Base-by-base conservation (phyloP, 2,329 filamentous ascomycete species). In the Hirsutella minnesotensis region DNA sequence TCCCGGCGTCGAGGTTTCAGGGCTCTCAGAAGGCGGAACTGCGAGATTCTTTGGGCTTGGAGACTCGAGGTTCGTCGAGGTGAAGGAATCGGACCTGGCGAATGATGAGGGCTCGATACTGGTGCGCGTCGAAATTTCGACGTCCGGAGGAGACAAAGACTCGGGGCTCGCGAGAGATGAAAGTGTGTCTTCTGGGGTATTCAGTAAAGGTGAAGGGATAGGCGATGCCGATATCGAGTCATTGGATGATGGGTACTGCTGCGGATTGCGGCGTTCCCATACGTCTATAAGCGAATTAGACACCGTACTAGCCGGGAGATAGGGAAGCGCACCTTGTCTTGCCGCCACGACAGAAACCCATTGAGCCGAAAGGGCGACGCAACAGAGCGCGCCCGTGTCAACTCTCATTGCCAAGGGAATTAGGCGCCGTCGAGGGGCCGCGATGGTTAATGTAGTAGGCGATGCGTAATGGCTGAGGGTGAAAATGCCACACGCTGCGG, bases 321-420 rank as follows among this genome's bases (percentile, higher is more conserved):
- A 20, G 39, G 12, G 29, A 16, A 36, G 46, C 47, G 38, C 42
- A 53, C 47, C 51, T 30, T 34, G 38, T 38, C 39, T 45, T n/a
- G 49, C 24, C 24, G 24, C 24, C 7, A 12, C 24, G 7, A 12
- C 51, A 29, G 43, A 46, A 19, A 39, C 38, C 9, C 43, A 44
- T 15, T 44, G 41, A 43, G 44, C 42, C 39, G 47, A 4, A n/a
- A 35, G 33, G 18, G 33, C 33, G 9, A n/a, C 44, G 38, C 43
- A 42, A 10, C 52, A 43, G 43, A 53, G 46, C 41, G 44, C 27
- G 34, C 37, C 35, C 30, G 45, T 36, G 16, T 35, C 38, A 33
- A 46, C 16, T 43, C 46, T 53, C 53, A 55, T 54, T 13, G 35
- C 48, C 29, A 16, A 34, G 13, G n/a, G 31, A 15, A 15, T 35